Conservation (phyloP, 768 basidiomycete genomes). For the Mycena floridula region DNA sequence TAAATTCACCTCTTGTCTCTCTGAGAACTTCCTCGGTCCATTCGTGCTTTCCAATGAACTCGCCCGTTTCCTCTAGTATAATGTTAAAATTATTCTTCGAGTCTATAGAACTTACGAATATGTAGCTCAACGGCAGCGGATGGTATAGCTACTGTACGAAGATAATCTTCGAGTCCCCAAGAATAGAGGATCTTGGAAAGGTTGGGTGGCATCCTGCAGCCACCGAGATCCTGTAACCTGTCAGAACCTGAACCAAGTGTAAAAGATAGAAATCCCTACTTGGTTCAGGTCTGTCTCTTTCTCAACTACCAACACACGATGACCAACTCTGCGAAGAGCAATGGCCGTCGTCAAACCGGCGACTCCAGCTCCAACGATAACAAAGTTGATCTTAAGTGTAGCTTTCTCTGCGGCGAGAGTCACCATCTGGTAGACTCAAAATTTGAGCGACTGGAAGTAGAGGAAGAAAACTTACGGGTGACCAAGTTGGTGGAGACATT, state of each 20-base stretch:
- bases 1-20: constrained; percentile 35
- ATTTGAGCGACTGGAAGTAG: too few relatives aligned
- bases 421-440: too few relatives aligned
- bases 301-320: constrained; percentile 49
- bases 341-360: constrained; percentile 49
- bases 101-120: constrained; percentile 7
- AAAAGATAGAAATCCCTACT: background rate
- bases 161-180: constrained; percentile 40
- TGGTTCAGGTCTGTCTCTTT: constrained; percentile 9
- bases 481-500: too few relatives aligned
- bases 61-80: constrained; percentile 41
- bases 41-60: constrained; percentile 37
- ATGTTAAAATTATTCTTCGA: background rate
- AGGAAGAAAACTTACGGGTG: too few relatives aligned
- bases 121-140: constrained; percentile 20
- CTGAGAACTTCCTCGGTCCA: constrained; percentile 50
- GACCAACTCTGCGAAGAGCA: constrained; percentile 46
- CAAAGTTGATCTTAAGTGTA: constrained; percentile 18
- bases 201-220: constrained; percentile 41
- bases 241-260: background rate
- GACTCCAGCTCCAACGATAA: constrained; percentile 37
- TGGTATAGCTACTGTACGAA: constrained; percentile 13
- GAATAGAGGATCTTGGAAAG: constrained; percentile 47
- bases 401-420: background rate
- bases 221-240: constrained; percentile 7